A percentile compares a stretch with the other conserved stretches of the same genome.
Evolutionary conservation across 345 rosid genomes (phyloP).

Genomic region (Luvunga scandens): DNA sequence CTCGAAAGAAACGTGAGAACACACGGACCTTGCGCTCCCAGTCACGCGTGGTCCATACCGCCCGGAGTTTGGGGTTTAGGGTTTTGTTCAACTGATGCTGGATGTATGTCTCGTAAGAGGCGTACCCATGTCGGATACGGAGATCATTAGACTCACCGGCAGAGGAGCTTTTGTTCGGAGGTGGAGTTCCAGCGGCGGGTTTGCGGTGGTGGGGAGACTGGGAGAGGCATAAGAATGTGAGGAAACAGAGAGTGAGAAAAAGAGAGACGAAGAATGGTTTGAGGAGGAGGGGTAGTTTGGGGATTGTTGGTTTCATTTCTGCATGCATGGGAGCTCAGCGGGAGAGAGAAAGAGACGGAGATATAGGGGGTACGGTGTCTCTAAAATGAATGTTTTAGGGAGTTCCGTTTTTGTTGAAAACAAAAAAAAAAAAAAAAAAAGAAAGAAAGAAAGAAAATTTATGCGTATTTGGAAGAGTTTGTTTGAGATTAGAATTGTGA

Average conservation of each 20-base stretch:
- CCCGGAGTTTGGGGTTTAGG: slow-evolving; percentile 39
- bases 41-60: slow-evolving; percentile 40
- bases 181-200: neutral
- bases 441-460: too few species aligned
- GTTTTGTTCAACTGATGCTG: slow-evolving; percentile 41
- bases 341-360: neutral
- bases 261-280: slow-evolving; percentile 23
- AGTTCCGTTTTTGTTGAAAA: neutral
- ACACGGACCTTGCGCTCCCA: slow-evolving; percentile 40
- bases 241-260: slow-evolving; percentile 20
- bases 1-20: slow-evolving; percentile 27
- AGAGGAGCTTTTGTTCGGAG: neutral
- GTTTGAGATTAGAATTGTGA: neutral
- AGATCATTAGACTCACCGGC: slow-evolving; percentile 1
- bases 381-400: neutral
- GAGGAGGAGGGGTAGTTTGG: slow-evolving; percentile 31
- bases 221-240: slow-evolving; percentile 21
- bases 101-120: slow-evolving; percentile 33
- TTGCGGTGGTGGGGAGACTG: neutral
- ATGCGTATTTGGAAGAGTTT: neutral
- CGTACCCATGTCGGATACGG: slow-evolving; percentile 37
- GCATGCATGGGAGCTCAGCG: neutral
- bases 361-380: neutral
- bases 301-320: slow-evolving; percentile 25
- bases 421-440: too few species aligned